A percentile compares a stretch with the other conserved stretches of the same genome.
These are phyloP conservation scores for Geranium rotundifolium DNA, from an alignment of 345 rosid genomes.

Conservation along the genomic window DNA sequence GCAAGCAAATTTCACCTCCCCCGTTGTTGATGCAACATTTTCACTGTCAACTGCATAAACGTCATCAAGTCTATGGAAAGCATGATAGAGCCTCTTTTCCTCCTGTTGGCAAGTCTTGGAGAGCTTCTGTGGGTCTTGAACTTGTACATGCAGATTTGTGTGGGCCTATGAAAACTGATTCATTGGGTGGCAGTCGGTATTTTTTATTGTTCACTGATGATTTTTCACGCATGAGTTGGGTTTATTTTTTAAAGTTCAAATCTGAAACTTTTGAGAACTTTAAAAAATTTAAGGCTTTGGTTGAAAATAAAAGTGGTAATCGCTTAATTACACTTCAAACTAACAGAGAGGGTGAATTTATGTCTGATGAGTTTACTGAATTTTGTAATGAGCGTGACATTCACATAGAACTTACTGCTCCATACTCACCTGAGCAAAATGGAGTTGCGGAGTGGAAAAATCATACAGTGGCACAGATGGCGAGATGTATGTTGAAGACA, in stretches of 20 bases:
- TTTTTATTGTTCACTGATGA: no score
- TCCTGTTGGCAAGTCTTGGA: constrained; percentile 6
- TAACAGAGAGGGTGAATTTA: not conserved
- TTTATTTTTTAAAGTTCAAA: not conserved
- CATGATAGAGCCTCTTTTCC: not conserved
- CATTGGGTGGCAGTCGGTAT: not conserved
- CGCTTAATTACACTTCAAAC: not conserved
- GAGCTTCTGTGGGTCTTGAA: not conserved
- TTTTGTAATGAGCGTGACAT: constrained; percentile 6
- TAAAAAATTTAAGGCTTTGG: not conserved
- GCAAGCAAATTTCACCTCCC: not conserved
- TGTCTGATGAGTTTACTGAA: not conserved
- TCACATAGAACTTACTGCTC: constrained; percentile 1
- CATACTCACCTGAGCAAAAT: constrained; percentile 3
- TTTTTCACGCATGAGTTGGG: not conserved
- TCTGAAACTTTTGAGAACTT: constrained; percentile 5
- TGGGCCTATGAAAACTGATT: not conserved
- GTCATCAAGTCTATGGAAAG: constrained; percentile 1
- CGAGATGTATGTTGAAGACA: not conserved
- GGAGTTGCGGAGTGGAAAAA: constrained; percentile 1
- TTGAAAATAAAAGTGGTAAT: not conserved
- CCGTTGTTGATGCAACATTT: not conserved
- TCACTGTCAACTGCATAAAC: no score
- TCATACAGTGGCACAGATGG: constrained; percentile 2
- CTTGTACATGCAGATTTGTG: constrained; percentile 4